Conservation (phyloP, 2,329 filamentous ascomycete genomes). For the Elsinoe batatas region DNA sequence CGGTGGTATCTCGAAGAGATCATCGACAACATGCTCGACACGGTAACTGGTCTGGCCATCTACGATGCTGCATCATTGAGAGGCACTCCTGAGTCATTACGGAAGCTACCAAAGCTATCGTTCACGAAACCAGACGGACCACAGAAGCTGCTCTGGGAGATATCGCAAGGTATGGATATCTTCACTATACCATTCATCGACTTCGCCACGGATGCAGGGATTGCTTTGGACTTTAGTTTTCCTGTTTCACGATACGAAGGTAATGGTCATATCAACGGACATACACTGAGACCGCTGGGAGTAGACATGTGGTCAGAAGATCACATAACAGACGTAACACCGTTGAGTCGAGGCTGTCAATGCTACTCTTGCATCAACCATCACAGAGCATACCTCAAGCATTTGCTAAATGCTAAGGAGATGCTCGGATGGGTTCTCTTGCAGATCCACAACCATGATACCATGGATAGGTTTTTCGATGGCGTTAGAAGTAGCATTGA, state of each 20-base stretch:
- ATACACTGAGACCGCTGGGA: conserved; percentile 47
- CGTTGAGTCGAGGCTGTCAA: conserved; percentile 54
- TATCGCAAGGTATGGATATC: conserved; percentile 69
- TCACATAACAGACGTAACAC: conserved; percentile 52
- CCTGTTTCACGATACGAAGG: conserved; percentile 31
- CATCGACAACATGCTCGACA: conserved; percentile 48
- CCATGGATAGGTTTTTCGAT: conserved; percentile 63
- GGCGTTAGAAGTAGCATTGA: conserved; percentile 57
- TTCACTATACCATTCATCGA: conserved; percentile 69
- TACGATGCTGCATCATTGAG: conserved; percentile 64
- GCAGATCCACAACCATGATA: conserved; percentile 80
- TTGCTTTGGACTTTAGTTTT: conserved; percentile 73
- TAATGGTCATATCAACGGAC: background rate
- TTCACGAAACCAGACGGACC: conserved; percentile 62
- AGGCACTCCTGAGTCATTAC: conserved; percentile 53
- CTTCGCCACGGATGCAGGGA: conserved; percentile 67
- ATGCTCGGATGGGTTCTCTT: conserved; percentile 94
- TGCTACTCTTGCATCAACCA: conserved; percentile 82
- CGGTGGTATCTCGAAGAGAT: conserved; percentile 70
- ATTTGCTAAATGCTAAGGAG: conserved; percentile 80
- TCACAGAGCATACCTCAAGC: conserved; percentile 77
- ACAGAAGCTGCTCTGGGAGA: conserved; percentile 64
- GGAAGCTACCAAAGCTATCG: conserved; percentile 60
- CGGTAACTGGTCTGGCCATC: conserved; percentile 61
- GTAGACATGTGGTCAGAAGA: conserved; percentile 63